phyloP scores from a whole-genome alignment of 2,329 filamentous ascomycete species.

The Chrysoporthe deuterocubensis region DNA sequence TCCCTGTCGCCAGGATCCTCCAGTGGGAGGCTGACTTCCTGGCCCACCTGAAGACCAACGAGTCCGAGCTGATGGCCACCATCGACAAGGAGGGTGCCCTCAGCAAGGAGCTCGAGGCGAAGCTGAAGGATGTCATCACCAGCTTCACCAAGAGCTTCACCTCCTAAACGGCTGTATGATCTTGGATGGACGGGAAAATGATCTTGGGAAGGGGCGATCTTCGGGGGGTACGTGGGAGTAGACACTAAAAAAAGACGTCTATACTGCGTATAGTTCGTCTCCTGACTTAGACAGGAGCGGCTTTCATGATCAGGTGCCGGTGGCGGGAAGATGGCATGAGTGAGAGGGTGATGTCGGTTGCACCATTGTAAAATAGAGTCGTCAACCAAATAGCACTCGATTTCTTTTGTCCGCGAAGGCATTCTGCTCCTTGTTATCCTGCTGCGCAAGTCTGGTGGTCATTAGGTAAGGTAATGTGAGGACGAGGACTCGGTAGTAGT shows the following conservation, averaged over 20 bases:
- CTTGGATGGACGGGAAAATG: constrained; percentile 39
- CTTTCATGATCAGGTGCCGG: constrained; percentile 48
- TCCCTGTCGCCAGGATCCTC: constrained; percentile 91
- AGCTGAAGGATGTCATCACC: constrained; percentile 75
- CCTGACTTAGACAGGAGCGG: constrained; percentile 52
- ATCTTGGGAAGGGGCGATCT: constrained; percentile 34
- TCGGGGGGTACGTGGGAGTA: constrained; percentile 37
- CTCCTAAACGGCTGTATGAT: constrained; percentile 48
- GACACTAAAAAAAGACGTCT: constrained; percentile 48
- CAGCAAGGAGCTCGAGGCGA: constrained; percentile 90
- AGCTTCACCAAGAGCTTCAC: constrained; percentile 95
- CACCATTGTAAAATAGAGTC: constrained; percentile 67
- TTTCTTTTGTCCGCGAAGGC: constrained; percentile 58
- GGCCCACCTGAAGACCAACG: constrained; percentile 87
- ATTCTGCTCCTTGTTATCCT: neutral
- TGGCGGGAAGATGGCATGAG: constrained; percentile 50
- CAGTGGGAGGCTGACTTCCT: constrained; percentile 96
- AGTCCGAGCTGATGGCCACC: constrained; percentile 78
- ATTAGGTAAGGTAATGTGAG: constrained; percentile 8
- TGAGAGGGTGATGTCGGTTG: constrained; percentile 51
- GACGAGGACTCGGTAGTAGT: constrained; percentile 8
- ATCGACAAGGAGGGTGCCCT: constrained; percentile 96
- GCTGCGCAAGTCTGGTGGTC: neutral
- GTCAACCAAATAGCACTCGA: constrained; percentile 65
- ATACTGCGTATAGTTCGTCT: constrained; percentile 49